Percentiles rank a stretch among this genome's conserved stretches.
These are phyloP conservation scores for Solanum arcanum DNA, from an alignment of 257 asterid genomes.

Conservation along the genomic window DNA sequence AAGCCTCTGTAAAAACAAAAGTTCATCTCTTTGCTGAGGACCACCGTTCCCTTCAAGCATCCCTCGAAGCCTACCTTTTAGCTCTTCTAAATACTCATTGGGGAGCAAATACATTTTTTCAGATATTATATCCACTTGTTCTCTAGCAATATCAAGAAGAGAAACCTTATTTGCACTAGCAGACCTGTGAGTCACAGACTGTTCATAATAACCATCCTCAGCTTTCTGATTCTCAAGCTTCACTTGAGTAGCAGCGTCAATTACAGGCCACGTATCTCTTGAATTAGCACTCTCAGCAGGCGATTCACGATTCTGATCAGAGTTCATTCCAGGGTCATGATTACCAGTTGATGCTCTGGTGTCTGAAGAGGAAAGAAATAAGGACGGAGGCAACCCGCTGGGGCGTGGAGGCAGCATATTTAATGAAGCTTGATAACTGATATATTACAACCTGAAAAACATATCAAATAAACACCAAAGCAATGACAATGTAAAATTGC, in stretches of 20 bases:
- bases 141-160: constrained; percentile 70
- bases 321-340: constrained; percentile 67
- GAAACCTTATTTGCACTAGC: constrained; percentile 65
- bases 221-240: constrained; percentile 55
- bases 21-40: constrained; percentile 81
- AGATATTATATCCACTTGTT: constrained; percentile 57
- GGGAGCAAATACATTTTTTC: constrained; percentile 82
- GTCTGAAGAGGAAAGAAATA: constrained; percentile 64
- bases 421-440: constrained; percentile 48
- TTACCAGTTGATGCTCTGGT: constrained; percentile 59
- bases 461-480: constrained; percentile 30
- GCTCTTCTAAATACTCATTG: constrained; percentile 63
- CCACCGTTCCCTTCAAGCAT: constrained; percentile 85
- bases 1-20: constrained; percentile 68
- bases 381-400: constrained; percentile 61
- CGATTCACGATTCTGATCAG: constrained; percentile 67
- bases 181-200: constrained; percentile 54
- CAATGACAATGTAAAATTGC: background rate
- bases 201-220: constrained; percentile 62
- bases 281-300: constrained; percentile 95
- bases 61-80: constrained; percentile 64
- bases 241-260: constrained; percentile 46
- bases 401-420: constrained; percentile 89
- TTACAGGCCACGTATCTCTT: constrained; percentile 82
- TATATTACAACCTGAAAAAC: constrained; percentile 9